Base-by-base conservation (phyloP, 805 yeast species). In the Jamesozyma jinghongensis region DNA sequence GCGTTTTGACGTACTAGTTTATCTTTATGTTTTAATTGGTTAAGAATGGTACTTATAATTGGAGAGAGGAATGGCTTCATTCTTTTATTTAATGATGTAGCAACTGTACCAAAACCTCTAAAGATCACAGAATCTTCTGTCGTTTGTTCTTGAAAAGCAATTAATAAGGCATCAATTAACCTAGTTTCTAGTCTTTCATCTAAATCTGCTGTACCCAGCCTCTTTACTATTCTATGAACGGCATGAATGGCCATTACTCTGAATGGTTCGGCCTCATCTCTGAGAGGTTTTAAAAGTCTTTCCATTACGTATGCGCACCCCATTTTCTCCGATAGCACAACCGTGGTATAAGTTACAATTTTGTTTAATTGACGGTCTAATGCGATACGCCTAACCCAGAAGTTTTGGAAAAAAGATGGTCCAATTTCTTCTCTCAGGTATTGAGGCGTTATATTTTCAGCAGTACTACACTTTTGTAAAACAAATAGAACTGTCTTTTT, bases 301-400 rank as follows among this genome's bases (percentile, higher is more conserved):
- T 76, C 82, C 13, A 87, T 62, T 12, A 84, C 68, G 29, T 65
- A 73, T 2, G 77, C 61, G 17, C 75, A 74, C 7, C 94, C 94
- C 26, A 81, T 74, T 50, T 77, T 81, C 35, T 70, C 66, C 1
- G 95, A 75, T 13, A 92, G 54, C 2, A 72, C 72, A 14, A 73
- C 71, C 0, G 95, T 79, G 0, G 96, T 79, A 29, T 80, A 85
- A 1, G 81, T 73, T 26, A 87, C 90, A 40, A 77, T 63, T 37
- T 70, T 70, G 27, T 72, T 70, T 7, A 77, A 56, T 38, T 79
- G 74, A 19, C 62, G 53, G 54, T 83, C 92, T 36, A 82, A 58
- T 0, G 97, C 95, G 41, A 76, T 66, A 53, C 96, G 68, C 53
- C 96, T 71, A 33, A 73, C 78, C 97, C 97, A 90, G 56, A 85